These are phyloP conservation scores for Apiospora aurea DNA, from an alignment of 2,329 filamentous ascomycete species.

Conservation along the genomic window DNA sequence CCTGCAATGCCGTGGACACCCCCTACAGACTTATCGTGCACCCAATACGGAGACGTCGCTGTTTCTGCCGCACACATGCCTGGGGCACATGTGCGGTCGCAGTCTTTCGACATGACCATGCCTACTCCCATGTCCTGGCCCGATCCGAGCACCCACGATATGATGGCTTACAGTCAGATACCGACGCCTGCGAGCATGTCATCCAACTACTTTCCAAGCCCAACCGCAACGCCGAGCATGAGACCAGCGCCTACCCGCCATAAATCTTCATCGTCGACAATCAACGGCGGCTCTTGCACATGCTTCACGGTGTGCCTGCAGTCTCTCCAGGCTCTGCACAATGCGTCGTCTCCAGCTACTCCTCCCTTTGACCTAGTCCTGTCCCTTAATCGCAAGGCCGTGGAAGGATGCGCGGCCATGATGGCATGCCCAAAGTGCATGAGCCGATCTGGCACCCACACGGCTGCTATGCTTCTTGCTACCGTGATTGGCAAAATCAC, in stretches of 20 bases:
- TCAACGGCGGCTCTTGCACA: conserved; percentile 46
- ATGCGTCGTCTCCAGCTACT: conserved; percentile 46
- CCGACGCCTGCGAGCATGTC: conserved; percentile 45
- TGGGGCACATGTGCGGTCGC: conserved; percentile 41
- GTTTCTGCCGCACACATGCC: conserved; percentile 40
- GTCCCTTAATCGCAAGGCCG: conserved; percentile 54
- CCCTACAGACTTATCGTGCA: conserved; percentile 43
- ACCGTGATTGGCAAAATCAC: conserved; percentile 57
- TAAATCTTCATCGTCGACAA: conserved; percentile 39
- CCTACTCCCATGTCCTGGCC: conserved; percentile 40
- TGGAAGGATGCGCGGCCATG: conserved; percentile 56
- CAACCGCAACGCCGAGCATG: conserved; percentile 46
- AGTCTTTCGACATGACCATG: conserved; percentile 47
- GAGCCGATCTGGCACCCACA: conserved; percentile 50
- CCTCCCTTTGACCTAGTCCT: conserved; percentile 55
- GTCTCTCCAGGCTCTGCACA: conserved; percentile 55
- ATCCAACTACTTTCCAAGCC: conserved; percentile 49
- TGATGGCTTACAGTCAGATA: conserved; percentile 44
- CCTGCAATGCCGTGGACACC: conserved; percentile 49
- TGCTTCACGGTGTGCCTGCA: conserved; percentile 57
- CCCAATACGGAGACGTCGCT: conserved; percentile 44
- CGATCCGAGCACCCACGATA: conserved; percentile 41
- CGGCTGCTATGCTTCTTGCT: conserved; percentile 56
- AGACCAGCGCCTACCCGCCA: conserved; percentile 40
- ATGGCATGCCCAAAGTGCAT: conserved; percentile 54